phyloP scores from a whole-genome alignment of 2,329 filamentous ascomycete species.

The Lecanicillium sp. region DNA sequence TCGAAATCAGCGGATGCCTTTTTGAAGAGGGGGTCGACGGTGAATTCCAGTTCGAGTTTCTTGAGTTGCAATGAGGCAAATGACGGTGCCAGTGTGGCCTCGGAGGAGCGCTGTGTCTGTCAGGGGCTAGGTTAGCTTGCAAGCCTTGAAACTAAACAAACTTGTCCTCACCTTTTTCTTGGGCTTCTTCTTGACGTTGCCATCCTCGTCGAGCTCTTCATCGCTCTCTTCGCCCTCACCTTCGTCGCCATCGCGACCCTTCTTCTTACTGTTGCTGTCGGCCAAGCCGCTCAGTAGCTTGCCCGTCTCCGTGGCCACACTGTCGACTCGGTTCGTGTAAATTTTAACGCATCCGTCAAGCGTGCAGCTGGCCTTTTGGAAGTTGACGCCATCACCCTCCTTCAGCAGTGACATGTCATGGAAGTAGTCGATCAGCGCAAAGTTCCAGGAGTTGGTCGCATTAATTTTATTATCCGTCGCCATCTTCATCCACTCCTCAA shows the following conservation, averaged over 20 bases:
- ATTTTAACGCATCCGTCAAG: slow-evolving; percentile 98
- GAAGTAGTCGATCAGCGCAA: slow-evolving; percentile 99
- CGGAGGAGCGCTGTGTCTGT: slow-evolving; percentile 67
- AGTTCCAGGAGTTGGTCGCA: slow-evolving; percentile 97
- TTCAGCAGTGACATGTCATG: slow-evolving; percentile 97
- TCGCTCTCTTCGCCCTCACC: slow-evolving; percentile 61
- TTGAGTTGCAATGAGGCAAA: slow-evolving; percentile 87
- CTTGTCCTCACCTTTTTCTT: slow-evolving; percentile 61
- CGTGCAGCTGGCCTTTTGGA: slow-evolving; percentile 96
- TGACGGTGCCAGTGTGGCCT: slow-evolving; percentile 84
- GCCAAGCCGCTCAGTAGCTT: slow-evolving; percentile 90
- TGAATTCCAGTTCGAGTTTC: slow-evolving; percentile 94
- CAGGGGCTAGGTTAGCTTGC: background rate
- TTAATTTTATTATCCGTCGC: slow-evolving; percentile 99
- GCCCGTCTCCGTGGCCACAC: slow-evolving; percentile 93
- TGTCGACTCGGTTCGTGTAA: slow-evolving; percentile 96
- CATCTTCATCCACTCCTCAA: slow-evolving; percentile 99
- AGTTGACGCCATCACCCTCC: slow-evolving; percentile 95
- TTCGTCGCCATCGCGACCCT: slow-evolving; percentile 51
- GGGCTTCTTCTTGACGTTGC: slow-evolving; percentile 50
- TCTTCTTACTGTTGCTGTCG: slow-evolving; percentile 73
- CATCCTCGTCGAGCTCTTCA: slow-evolving; percentile 54
- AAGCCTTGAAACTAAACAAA: too few relatives aligned
- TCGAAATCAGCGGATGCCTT: slow-evolving; percentile 98
- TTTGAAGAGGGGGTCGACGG: slow-evolving; percentile 97